Evolutionary conservation across 2,329 filamentous ascomycete genomes (phyloP).

Genomic region (Botryotinia calthae): DNA sequence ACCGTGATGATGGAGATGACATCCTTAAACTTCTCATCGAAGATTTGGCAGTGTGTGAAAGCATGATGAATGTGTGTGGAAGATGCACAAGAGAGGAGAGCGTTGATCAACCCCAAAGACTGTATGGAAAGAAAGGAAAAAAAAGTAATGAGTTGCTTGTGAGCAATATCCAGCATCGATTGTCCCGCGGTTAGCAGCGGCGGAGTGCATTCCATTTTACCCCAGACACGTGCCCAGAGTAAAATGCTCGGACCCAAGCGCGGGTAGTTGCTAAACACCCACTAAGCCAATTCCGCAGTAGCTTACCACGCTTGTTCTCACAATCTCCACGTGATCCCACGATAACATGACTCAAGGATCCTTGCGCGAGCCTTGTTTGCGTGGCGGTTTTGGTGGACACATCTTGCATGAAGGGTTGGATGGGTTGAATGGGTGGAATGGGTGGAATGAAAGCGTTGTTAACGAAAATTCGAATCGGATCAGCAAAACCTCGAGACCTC

Average conservation of each 20-base stretch:
- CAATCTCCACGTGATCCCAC: constrained; percentile 3
- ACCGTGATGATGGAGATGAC: constrained; percentile 37
- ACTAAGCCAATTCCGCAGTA: not conserved
- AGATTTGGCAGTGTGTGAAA: constrained; percentile 33
- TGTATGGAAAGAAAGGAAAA: not conserved
- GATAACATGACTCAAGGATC: constrained; percentile 12
- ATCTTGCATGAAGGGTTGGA: not conserved
- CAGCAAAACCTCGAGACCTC: not conserved
- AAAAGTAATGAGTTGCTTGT: not conserved
- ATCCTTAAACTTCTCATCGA: constrained; percentile 29
- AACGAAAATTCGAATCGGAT: not conserved
- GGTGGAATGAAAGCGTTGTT: constrained; percentile 4
- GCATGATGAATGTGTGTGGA: constrained; percentile 34
- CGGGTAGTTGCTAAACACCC: not conserved
- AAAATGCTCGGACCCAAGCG: not conserved
- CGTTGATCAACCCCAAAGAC: not conserved
- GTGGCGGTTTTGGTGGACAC: not conserved
- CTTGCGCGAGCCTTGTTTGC: not conserved
- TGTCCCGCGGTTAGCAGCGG: constrained; percentile 17
- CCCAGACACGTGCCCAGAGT: not conserved
- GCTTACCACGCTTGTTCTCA: not conserved
- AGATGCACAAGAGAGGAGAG: not conserved
- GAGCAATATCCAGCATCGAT: not conserved
- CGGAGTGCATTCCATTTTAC: constrained; percentile 12
- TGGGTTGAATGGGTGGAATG: not conserved